Base-by-base conservation (phyloP, 2,329 filamentous ascomycete genomes). In the Bimuria novae-zelandiae region DNA sequence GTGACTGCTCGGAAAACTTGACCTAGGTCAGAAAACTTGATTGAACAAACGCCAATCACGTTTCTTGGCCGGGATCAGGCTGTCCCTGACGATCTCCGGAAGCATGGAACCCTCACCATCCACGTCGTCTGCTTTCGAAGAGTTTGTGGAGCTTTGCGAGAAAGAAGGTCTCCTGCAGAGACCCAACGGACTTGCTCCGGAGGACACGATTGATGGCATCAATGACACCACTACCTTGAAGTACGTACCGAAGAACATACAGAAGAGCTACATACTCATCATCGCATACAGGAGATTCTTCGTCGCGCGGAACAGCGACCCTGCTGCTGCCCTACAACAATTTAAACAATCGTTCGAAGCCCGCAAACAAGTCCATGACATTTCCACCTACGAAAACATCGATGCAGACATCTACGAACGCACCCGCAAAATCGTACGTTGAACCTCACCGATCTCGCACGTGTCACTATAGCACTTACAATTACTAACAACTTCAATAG, bases 291-390 rank as follows among this genome's bases (percentile, higher is more conserved):
- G 90, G 57, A 90, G 92, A 54, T 97, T 89, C 73, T 80, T 97
- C 43, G 89, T 92, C 65, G 92, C 92, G 27, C 86, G 92, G 51
- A 89, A 86, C 74, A 97, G 93, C 80, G 78, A 87, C 22, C 83
- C 89, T 7, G 76, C 85, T 61, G 91, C 93, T 61, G 92, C 92
- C 11, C 87, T 87, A 70, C 81, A 78, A 52, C 92, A 97, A 76
- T 96, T 96, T 77, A 86, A 87, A 66, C 89, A 92, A 49, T 96
- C 92, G 0, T 90, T 96, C 74, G 84, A 89, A 53, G 96, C 92
- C 90, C 86, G 92, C 55, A 83, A 84, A 62, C 85, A 89, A 57
- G 93, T 93, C 73, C 80, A 89, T 60, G 82, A 96, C 42, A 84
- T 91, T 56, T 79, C 84, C 37, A 80, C 97, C 32, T 97, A 96